phyloP scores from a whole-genome alignment of 2,329 filamentous ascomycete species.

The Leptographium galeiforme region DNA sequence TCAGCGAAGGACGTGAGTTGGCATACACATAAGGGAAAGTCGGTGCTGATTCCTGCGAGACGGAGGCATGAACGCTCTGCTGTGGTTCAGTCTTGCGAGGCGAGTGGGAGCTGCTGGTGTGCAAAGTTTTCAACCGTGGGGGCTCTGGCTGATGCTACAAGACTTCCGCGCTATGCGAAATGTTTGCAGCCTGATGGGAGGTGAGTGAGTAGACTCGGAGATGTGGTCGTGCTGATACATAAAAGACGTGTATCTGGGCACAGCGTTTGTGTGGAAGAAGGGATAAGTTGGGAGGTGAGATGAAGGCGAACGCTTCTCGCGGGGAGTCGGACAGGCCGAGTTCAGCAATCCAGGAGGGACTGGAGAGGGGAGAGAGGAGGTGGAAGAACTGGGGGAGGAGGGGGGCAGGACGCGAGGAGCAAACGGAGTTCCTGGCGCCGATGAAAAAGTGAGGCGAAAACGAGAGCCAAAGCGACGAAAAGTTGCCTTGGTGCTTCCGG shows the following conservation, averaged over 20 bases:
- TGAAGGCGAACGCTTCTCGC: background rate
- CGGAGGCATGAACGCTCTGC: constrained; percentile 39
- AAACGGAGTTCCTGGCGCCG: background rate
- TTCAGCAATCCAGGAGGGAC: background rate
- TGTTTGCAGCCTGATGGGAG: constrained; percentile 89
- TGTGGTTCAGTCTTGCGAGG: no score
- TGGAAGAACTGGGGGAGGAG: no score
- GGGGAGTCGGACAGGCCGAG: background rate
- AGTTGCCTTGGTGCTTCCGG: no score
- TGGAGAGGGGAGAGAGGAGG: background rate
- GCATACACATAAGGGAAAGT: constrained; percentile 43
- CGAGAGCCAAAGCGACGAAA: no score
- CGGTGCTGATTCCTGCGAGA: constrained; percentile 35
- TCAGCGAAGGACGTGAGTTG: constrained; percentile 41
- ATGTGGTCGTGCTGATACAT: constrained; percentile 94
- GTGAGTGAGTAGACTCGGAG: constrained; percentile 87
- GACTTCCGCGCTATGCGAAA: constrained; percentile 93
- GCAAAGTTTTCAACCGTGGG: constrained; percentile 64
- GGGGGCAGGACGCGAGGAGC: background rate
- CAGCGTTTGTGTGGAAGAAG: constrained; percentile 2
- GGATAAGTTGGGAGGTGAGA: background rate
- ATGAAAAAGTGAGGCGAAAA: background rate
- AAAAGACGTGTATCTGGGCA: constrained; percentile 41
- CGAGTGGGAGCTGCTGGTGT: background rate
- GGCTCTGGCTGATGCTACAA: constrained; percentile 78